A percentile compares a stretch with the other conserved stretches of the same genome.
Evolutionary conservation across 2,329 filamentous ascomycete genomes (phyloP).

Genomic region (Penicillium sp.): DNA sequence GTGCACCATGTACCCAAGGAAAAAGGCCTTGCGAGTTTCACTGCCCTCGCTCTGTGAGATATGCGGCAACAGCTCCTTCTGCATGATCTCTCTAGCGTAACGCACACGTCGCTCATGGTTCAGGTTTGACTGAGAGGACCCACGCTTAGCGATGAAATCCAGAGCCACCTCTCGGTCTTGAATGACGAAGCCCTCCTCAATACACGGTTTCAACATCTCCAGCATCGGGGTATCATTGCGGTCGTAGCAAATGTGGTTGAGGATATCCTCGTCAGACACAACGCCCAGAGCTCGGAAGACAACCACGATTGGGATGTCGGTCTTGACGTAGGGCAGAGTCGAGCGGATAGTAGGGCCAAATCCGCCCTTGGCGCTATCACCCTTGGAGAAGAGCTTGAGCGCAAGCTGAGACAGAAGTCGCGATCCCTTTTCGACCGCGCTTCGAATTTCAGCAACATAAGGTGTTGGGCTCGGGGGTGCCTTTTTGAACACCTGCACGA

Average conservation of each 20-base stretch:
- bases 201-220: conserved; percentile 93
- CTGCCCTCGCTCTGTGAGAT: conserved; percentile 93
- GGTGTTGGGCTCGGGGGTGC: conserved; percentile 85
- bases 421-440: conserved; percentile 92
- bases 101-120: conserved; percentile 82
- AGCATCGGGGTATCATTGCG: conserved; percentile 94
- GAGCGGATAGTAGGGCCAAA: conserved; percentile 86
- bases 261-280: conserved; percentile 94
- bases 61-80: conserved; percentile 93
- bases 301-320: conserved; percentile 86
- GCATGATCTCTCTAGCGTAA: conserved; percentile 87
- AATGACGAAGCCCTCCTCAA: conserved; percentile 93
- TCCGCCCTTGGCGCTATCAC: conserved; percentile 69
- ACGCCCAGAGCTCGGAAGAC: conserved; percentile 94
- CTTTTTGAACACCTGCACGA: conserved; percentile 99
- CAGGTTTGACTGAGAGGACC: conserved; percentile 64
- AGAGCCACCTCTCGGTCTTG: conserved; percentile 92
- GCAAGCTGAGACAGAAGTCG: conserved; percentile 88
- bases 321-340: conserved; percentile 88
- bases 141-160: conserved; percentile 92
- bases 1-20: conserved; percentile 98
- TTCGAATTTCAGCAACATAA: conserved; percentile 92
- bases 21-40: conserved; percentile 94
- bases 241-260: conserved; percentile 97
- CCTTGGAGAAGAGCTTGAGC: conserved; percentile 84